phyloP scores from a whole-genome alignment of 23 red algal genomes.

The Pyropia haitanensis region DNA sequence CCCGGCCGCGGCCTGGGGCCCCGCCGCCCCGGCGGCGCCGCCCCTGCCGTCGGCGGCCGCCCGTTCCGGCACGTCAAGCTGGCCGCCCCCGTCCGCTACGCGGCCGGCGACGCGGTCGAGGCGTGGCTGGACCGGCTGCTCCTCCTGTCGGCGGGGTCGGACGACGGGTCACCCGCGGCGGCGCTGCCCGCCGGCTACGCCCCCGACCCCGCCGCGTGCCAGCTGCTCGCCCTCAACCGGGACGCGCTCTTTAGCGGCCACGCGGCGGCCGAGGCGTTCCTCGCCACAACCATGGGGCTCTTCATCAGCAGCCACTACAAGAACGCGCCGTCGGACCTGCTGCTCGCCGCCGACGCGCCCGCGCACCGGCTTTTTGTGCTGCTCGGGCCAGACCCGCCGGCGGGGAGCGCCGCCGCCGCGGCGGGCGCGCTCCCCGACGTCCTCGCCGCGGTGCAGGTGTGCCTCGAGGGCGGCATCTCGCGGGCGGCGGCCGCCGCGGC shows the following conservation, averaged over 20 bases:
- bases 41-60: conserved; percentile 23
- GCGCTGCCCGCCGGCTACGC: conserved; percentile 33
- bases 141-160: conserved; percentile 68
- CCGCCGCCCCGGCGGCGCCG: conserved; percentile 15
- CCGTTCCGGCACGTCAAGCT: conserved; percentile 74
- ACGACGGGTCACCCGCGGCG: conserved; percentile 2
- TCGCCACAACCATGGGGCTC: conserved; percentile 73
- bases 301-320: conserved; percentile 97
- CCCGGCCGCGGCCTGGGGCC: conserved; percentile 14
- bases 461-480: conserved; percentile 82
- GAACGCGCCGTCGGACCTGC: conserved; percentile 95
- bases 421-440: conserved; percentile 68
- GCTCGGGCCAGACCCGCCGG: conserved; percentile 34
- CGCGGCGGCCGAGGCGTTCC: conserved; percentile 70
- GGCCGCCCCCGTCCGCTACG: conserved; percentile 85
- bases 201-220: conserved; percentile 77
- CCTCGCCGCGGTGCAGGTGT: conserved; percentile 81
- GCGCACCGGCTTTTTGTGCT: conserved; percentile 89
- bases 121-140: conserved; percentile 91
- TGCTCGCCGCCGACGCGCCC: conserved; percentile 87
- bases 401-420: conserved; percentile 21
- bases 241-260: conserved; percentile 86
- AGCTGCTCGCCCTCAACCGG: conserved; percentile 74
- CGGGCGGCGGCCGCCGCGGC: conserved; percentile 26
- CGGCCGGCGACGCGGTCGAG: conserved; percentile 77